Evolutionary conservation across 1,284 basidiomycete genomes (phyloP), one percentile per base, ranked within the genome.

Genomic region (Ustilago trichophora): DNA sequence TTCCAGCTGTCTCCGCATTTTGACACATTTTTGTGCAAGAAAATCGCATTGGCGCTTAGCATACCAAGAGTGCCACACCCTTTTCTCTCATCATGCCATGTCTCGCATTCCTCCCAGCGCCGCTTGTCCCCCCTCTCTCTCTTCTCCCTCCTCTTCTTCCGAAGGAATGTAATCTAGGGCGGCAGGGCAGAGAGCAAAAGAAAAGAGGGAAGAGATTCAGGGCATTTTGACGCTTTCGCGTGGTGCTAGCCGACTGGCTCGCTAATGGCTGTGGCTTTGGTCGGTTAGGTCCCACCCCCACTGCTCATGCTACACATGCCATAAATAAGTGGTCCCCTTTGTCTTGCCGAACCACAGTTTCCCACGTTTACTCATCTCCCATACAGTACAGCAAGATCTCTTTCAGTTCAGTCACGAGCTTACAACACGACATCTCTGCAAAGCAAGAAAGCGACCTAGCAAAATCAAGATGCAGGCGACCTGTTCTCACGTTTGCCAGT

Each of bases 401-500:
- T n/a, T n/a, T n/a, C 27, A 29, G 27, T 29, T 13, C 27, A 7
- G 13, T 29, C 27, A 29, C 27, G 27, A 29, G 13, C 27, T n/a
- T n/a, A n/a, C n/a, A 29, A 29, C 27, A 29, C 27, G 27, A 29
- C 7, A 29, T 8, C 27, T 29, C 27, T n/a, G n/a, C n/a, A n/a
- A n/a, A n/a, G n/a, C n/a, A n/a, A n/a, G n/a, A n/a, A n/a, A n/a
- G n/a, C n/a, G n/a, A n/a, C n/a, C n/a, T n/a, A n/a, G n/a, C n/a
- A n/a, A n/a, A n/a, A n/a, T n/a, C n/a, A n/a, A n/a, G n/a, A n/a
- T n/a, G n/a, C 46, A 48, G 36, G 21, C 35, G 16, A 26, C 27
- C n/a, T 43, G 53, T 25, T 7, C 19, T 33, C 54, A 56, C 54
- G 33, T 44, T 21, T 56, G 54, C 46, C 54, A 49, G 34, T 56